These are phyloP conservation scores for Meripilus lineatus DNA, from an alignment of 1,284 basidiomycete species.

Conservation along the genomic window DNA sequence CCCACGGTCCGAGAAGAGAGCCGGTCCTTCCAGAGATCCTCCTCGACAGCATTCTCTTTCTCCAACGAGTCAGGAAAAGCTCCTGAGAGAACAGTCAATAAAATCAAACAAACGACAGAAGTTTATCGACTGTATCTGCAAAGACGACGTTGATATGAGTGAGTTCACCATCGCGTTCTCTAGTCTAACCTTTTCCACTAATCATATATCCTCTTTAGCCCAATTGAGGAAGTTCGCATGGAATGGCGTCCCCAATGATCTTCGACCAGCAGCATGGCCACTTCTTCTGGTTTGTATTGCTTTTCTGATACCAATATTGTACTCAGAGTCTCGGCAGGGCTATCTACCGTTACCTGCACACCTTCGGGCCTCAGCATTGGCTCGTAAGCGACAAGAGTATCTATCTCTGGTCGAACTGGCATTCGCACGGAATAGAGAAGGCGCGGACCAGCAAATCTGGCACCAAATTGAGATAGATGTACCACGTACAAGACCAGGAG, in stretches of 20 bases:
- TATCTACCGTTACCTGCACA: conserved; percentile 87
- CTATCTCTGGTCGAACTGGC: conserved; percentile 84
- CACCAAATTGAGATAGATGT: conserved; percentile 98
- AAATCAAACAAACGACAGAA: conserved; percentile 67
- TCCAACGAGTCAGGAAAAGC: conserved; percentile 47
- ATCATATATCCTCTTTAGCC: conserved; percentile 38
- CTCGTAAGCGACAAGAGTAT: conserved; percentile 92
- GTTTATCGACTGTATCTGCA: conserved; percentile 66
- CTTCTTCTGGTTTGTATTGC: conserved; percentile 72
- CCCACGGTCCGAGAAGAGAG: conserved; percentile 20
- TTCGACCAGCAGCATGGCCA: conserved; percentile 94
- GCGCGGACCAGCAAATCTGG: conserved; percentile 93
- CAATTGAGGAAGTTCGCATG: conserved; percentile 91
- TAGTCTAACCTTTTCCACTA: no score
- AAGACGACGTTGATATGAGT: conserved; percentile 76
- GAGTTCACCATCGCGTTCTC: conserved; percentile 21
- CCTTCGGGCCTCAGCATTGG: conserved; percentile 73
- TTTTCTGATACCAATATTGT: background rate
- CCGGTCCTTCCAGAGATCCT: background rate
- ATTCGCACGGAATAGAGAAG: conserved; percentile 81
- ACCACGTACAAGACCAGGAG: conserved; percentile 89
- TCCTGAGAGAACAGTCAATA: conserved; percentile 71
- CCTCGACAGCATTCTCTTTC: conserved; percentile 14
- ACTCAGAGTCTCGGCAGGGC: conserved; percentile 47
- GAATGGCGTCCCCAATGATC: conserved; percentile 87